Evolutionary conservation across 768 basidiomycete species (phyloP).

Genomic region (Termitomyces heimii): DNA sequence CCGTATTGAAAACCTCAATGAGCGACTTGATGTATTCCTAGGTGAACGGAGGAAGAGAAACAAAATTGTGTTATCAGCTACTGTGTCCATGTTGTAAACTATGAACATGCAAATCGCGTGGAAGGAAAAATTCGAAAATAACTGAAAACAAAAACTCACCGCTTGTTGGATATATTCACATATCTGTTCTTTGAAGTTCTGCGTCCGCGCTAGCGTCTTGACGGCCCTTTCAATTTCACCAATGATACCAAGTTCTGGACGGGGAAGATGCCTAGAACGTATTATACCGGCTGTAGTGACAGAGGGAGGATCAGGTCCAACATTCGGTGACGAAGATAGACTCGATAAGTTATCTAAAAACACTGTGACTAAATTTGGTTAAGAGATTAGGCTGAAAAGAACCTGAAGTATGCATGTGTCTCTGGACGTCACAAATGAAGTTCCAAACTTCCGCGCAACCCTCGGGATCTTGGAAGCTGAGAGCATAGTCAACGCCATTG

Average conservation of each 20-base stretch:
- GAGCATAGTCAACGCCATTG: constrained; percentile 88
- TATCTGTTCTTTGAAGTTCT: constrained; percentile 71
- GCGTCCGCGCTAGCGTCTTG: constrained; percentile 68
- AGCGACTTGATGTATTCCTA: constrained; percentile 87
- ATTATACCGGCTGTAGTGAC: constrained; percentile 61
- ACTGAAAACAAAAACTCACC: constrained; percentile 40
- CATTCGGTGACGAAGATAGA: constrained; percentile 55
- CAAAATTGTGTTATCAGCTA: constrained; percentile 20
- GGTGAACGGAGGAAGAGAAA: constrained; percentile 13
- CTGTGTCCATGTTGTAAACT: constrained; percentile 13
- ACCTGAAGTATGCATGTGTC: constrained; percentile 70
- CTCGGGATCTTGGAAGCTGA: constrained; percentile 95
- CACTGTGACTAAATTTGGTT: constrained; percentile 11
- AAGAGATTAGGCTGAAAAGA: constrained; percentile 18
- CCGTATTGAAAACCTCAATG: constrained; percentile 77
- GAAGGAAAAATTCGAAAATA: constrained; percentile 6
- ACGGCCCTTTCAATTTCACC: constrained; percentile 75
- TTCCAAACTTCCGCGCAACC: constrained; percentile 97
- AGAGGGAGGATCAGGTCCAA: constrained; percentile 49
- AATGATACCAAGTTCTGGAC: constrained; percentile 72
- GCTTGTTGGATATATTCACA: constrained; percentile 85
- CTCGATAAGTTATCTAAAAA: constrained; percentile 38
- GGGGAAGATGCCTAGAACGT: constrained; percentile 67
- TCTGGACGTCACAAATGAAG: constrained; percentile 90
- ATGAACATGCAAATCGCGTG: constrained; percentile 11